Conservation (phyloP, 1,139 yeast genomes). For the Geotrichum carabidarum region DNA sequence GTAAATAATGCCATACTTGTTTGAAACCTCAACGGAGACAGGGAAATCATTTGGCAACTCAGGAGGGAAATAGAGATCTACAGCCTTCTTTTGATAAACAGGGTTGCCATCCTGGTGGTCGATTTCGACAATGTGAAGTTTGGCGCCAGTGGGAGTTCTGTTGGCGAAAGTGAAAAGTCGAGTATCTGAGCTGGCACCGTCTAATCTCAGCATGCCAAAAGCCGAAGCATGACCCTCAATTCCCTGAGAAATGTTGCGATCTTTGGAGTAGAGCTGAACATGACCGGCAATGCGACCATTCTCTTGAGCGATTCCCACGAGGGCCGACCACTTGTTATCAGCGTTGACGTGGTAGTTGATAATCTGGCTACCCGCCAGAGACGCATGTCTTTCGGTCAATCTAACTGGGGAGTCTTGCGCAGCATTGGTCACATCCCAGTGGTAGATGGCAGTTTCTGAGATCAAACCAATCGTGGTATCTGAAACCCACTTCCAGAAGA, state of each 20-base stretch:
- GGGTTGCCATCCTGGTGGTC: slow-evolving; percentile 88
- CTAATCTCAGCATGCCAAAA: slow-evolving; percentile 70
- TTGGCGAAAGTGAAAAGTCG: slow-evolving; percentile 85
- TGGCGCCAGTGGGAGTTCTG: slow-evolving; percentile 79
- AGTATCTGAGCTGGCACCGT: slow-evolving; percentile 70
- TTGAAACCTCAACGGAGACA: slow-evolving; percentile 80
- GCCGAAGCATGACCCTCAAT: slow-evolving; percentile 97
- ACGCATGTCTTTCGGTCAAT: slow-evolving; percentile 78
- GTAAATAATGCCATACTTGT: slow-evolving; percentile 80
- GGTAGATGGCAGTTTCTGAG: slow-evolving; percentile 67
- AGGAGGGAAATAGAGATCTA: slow-evolving; percentile 93
- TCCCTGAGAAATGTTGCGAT: slow-evolving; percentile 90
- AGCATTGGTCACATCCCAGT: slow-evolving; percentile 76
- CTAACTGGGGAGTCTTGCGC: slow-evolving; percentile 71
- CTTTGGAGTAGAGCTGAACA: slow-evolving; percentile 83
- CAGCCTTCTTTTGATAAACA: slow-evolving; percentile 80
- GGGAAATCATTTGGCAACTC: slow-evolving; percentile 98
- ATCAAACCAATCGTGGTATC: slow-evolving; percentile 73
- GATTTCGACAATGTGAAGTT: slow-evolving; percentile 87
- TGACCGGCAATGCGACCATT: slow-evolving; percentile 95
- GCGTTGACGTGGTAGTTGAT: slow-evolving; percentile 84
- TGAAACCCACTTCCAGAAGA: slow-evolving; percentile 93
- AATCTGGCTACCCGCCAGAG: slow-evolving; percentile 76
- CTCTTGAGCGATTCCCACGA: slow-evolving; percentile 92
- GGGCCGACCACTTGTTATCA: slow-evolving; percentile 86